Conservation (phyloP, 345 rosid species). For the Dipteronia dyeriana region DNA sequence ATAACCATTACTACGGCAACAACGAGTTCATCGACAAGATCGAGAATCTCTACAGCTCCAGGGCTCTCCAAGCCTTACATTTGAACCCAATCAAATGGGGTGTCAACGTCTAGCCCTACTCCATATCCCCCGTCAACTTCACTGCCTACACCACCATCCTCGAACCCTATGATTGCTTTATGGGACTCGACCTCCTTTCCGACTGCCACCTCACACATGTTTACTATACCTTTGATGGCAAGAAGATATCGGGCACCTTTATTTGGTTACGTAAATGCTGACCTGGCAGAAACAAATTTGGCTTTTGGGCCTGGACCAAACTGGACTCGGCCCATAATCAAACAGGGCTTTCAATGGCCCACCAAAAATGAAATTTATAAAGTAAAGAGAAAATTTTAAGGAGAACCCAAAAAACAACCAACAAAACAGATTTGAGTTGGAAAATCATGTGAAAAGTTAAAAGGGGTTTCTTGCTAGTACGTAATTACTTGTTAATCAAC, state of each 20-base stretch:
- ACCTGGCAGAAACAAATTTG: not conserved
- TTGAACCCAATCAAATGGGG: constrained; percentile 80
- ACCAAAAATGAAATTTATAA: not conserved
- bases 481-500: not conserved
- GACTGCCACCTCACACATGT: constrained; percentile 94
- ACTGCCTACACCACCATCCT: constrained; percentile 97
- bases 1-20: constrained; percentile 96
- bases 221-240: too few relatives aligned
- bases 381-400: not conserved
- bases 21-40: constrained; percentile 91
- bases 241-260: too few relatives aligned
- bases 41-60: constrained; percentile 90
- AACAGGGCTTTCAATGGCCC: not conserved
- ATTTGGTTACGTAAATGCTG: not conserved
- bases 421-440: not conserved
- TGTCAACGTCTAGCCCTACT: constrained; percentile 97
- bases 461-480: not conserved
- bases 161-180: constrained; percentile 95
- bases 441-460: constrained; percentile 3
- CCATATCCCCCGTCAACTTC: constrained; percentile 97
- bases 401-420: constrained; percentile 10
- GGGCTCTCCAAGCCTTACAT: constrained; percentile 86
- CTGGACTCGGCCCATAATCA: not conserved
- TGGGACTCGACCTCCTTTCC: constrained; percentile 96
- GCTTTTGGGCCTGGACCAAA: not conserved